Conservation (phyloP, 345 rosid genomes). For the Hirschfeldia incana region DNA sequence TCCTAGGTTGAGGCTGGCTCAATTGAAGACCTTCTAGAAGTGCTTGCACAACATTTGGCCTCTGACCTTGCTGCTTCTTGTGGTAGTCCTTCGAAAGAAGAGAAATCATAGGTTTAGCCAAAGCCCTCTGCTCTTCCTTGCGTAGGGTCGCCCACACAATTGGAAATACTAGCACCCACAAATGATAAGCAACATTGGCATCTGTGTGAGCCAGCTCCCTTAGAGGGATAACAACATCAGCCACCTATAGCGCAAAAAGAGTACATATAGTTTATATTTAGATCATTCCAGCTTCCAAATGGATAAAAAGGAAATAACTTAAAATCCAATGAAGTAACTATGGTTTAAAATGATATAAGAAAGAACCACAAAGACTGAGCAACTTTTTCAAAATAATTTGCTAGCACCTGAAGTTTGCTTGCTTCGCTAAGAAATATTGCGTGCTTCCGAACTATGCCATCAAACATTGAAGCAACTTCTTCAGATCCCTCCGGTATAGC, state of each 20-base stretch:
- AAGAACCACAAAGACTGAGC: slow-evolving; percentile 12
- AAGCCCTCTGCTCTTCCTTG: slow-evolving; percentile 80
- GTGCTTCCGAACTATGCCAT: slow-evolving; percentile 78
- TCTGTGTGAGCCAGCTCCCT: slow-evolving; percentile 95
- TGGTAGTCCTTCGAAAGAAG: slow-evolving; percentile 90
- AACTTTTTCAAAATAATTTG: background rate
- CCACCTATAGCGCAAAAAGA: slow-evolving; percentile 59
- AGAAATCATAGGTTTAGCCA: slow-evolving; percentile 89
- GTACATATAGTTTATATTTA: slow-evolving; percentile 51
- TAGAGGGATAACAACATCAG: slow-evolving; percentile 85
- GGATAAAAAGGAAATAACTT: background rate
- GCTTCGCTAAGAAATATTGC: slow-evolving; percentile 77
- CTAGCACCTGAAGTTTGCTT: slow-evolving; percentile 87
- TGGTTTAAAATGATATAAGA: slow-evolving; percentile 6
- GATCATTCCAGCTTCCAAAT: slow-evolving; percentile 13
- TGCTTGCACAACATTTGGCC: slow-evolving; percentile 99
- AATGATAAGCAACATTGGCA: slow-evolving; percentile 92
- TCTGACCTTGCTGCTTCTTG: slow-evolving; percentile 89
- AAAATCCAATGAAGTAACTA: background rate
- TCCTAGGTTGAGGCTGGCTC: slow-evolving; percentile 99
- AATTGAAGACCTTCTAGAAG: slow-evolving; percentile 95
- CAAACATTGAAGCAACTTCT: slow-evolving; percentile 77
- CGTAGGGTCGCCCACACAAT: slow-evolving; percentile 93
- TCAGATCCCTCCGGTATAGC: slow-evolving; percentile 62
- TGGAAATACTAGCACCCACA: slow-evolving; percentile 98